These are phyloP conservation scores for Solanum dulcamara DNA, from an alignment of 257 asterid species.

Conservation along the genomic window DNA sequence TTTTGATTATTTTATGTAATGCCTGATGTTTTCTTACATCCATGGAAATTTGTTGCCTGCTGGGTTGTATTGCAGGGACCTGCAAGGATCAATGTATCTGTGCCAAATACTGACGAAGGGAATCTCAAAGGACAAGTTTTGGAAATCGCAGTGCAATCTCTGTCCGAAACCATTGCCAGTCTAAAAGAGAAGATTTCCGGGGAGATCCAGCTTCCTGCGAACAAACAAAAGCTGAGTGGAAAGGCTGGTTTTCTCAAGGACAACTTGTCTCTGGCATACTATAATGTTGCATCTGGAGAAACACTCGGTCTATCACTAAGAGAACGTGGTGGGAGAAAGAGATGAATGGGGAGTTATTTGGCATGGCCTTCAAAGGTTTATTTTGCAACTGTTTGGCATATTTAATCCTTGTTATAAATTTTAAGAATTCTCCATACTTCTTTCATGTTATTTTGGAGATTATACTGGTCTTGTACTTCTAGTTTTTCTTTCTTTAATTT, in stretches of 20 bases:
- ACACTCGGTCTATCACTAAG: conserved; percentile 68
- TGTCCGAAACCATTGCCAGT: conserved; percentile 70
- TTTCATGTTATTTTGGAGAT: conserved; percentile 14
- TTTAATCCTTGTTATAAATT: conserved; percentile 9
- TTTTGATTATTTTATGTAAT: neutral
- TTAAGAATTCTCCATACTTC: conserved; percentile 1
- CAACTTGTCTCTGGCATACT: conserved; percentile 83
- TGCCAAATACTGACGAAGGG: conserved; percentile 82
- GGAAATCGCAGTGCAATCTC: conserved; percentile 66
- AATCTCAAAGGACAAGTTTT: conserved; percentile 78
- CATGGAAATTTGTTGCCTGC: neutral
- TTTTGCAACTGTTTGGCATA: conserved; percentile 10
- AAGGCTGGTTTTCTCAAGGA: conserved; percentile 98
- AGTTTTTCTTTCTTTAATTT: neutral
- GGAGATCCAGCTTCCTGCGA: conserved; percentile 86
- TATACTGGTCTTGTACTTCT: conserved; percentile 19
- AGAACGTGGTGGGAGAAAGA: conserved; percentile 99
- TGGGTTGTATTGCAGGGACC: conserved; percentile 59
- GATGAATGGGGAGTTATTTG: conserved; percentile 36
- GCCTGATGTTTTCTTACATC: neutral
- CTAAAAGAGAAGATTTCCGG: conserved; percentile 89
- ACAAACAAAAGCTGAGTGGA: conserved; percentile 95
- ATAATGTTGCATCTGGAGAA: conserved; percentile 71
- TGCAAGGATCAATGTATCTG: conserved; percentile 50
- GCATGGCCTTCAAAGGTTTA: conserved; percentile 19